Conservation (phyloP, 192 early-diverging fungal genomes). For the Entrophospora sp. region DNA sequence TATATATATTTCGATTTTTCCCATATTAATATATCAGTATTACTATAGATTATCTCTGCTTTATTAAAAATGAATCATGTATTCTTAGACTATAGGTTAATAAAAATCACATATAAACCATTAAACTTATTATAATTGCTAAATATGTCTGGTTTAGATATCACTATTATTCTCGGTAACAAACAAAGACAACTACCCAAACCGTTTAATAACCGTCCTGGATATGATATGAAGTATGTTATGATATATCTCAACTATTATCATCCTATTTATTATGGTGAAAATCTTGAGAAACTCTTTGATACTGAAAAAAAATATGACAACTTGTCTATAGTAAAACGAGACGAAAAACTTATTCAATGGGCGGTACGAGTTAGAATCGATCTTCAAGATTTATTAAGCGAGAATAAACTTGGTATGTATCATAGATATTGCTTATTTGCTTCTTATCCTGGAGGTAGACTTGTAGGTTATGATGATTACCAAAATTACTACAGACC, state of each 20-base stretch:
- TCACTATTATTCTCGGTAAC: not conserved
- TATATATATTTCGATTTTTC: too few species aligned
- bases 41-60: too few species aligned
- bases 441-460: not conserved
- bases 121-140: not conserved
- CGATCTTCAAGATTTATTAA: not conserved
- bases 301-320: not conserved
- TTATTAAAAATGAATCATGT: too few species aligned
- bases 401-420: not conserved
- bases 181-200: too few species aligned
- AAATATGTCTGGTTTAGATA: not conserved
- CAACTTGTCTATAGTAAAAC: not conserved
- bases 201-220: too few species aligned
- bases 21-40: too few species aligned
- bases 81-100: too few species aligned
- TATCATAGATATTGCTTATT: not conserved
- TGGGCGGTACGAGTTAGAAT: not conserved
- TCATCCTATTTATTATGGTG: not conserved
- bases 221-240: not conserved
- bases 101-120: too few species aligned
- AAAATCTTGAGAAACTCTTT: not conserved
- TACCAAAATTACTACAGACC: conserved; percentile 8
- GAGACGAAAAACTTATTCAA: not conserved
- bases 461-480: not conserved
- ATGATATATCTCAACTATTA: not conserved